Evolutionary conservation across 441 rosid species (phyloP), one percentile per base, ranked within the genome.

Genomic region (Populus hybrid): DNA sequence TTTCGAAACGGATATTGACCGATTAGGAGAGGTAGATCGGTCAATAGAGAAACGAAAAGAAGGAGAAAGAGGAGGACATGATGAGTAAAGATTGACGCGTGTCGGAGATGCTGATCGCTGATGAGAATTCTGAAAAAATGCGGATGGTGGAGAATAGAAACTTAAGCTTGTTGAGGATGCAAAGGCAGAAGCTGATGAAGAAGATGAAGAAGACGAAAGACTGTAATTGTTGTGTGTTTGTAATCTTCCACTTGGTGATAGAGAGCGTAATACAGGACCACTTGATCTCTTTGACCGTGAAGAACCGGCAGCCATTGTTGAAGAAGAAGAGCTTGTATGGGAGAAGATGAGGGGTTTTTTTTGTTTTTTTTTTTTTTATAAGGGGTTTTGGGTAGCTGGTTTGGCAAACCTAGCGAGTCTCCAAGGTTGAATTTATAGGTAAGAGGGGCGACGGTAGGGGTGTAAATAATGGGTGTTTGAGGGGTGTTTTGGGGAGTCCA

Each of bases 351-450:
- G 79, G 65, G 42, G 0, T 5, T 30, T 53, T 5, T 12, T 35
- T 75, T 23, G 24, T 23, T 77, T 21, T 71, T 35, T 82, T 36
- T 57, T 36, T 34, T 67, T 7, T 46, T 34, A 12, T 2, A 72
- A 10, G 85, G 78, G 89, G 82, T 85, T 30, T 75, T 69, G 91
- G 90, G 81, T 80, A 1, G 77, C 67, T 78, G 85, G 88, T 91
- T 92, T 71, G 88, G 92, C 94, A 93, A 93, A 92, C 98, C 90
- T 88, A 74, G 79, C 86, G 87, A 71, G 83, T 93, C 79, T 89
- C 89, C 14, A 86, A 66, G 81, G 88, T 67, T 32, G 30, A 34
- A 86, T 90, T 88, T 92, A 92, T 92, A 92, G 95, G 24, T 78
- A 12, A 0, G 76, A 35, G 18, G 18, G 12, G 2, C 0, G 59